phyloP scores from a whole-genome alignment of 331 rosid genomes.

The Pyrus hybrid region DNA sequence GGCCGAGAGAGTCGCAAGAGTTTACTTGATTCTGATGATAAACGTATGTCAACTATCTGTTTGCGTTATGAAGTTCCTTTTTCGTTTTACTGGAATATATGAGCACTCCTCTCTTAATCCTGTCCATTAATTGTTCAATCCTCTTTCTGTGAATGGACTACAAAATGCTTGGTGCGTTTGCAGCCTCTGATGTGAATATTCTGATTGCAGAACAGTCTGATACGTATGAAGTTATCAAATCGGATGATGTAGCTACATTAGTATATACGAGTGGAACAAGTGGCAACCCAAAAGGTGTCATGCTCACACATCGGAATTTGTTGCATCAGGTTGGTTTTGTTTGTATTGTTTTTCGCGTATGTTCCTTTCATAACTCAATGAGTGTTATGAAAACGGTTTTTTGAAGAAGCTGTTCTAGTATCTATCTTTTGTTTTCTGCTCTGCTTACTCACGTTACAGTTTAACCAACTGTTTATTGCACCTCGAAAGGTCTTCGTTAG shows the following conservation, averaged over 20 bases:
- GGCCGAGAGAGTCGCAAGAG: conserved; percentile 60
- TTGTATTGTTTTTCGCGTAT: background rate
- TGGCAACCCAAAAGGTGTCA: conserved; percentile 92
- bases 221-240: conserved; percentile 52
- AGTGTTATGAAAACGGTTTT: background rate
- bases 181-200: background rate
- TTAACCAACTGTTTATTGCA: background rate
- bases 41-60: background rate
- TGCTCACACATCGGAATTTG: conserved; percentile 83
- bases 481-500: background rate
- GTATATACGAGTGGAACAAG: conserved; percentile 94
- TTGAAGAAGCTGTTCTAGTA: background rate
- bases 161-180: background rate
- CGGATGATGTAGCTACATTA: conserved; percentile 78
- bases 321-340: conserved; percentile 71
- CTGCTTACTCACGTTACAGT: background rate
- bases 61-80: background rate
- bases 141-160: background rate
- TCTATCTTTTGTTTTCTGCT: background rate
- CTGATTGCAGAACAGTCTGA: conserved; percentile 44
- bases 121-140: background rate
- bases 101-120: no score
- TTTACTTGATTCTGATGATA: conserved; percentile 33
- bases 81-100: background rate
- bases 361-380: no score